Evolutionary conservation across 805 yeast species (phyloP).

Genomic region (Barnettozyma vustinii): DNA sequence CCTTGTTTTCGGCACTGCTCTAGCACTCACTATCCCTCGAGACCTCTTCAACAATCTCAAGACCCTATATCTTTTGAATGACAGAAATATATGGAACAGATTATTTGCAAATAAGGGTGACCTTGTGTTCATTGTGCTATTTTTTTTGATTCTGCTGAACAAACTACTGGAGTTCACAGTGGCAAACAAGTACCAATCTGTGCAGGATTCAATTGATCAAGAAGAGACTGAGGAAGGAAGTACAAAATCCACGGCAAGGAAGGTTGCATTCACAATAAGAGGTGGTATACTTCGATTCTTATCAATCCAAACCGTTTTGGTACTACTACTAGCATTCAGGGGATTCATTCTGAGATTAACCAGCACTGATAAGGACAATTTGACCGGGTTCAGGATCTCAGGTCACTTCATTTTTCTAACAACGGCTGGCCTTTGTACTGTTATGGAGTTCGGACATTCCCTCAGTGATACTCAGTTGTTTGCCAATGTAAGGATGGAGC

Average conservation of each 20-base stretch:
- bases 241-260: background rate
- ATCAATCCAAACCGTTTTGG: background rate
- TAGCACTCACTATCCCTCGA: conserved; percentile 5
- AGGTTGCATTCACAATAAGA: background rate
- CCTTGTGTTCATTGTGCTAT: conserved; percentile 9
- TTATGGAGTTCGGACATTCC: conserved; percentile 5
- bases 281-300: conserved; percentile 1
- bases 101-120: conserved; percentile 18
- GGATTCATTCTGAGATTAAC: background rate
- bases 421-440: conserved; percentile 4
- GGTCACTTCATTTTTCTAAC: conserved; percentile 9
- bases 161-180: conserved; percentile 2
- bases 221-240: background rate
- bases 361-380: conserved; percentile 1
- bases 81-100: conserved; percentile 12
- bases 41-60: conserved; percentile 8
- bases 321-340: conserved; percentile 1
- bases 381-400: conserved; percentile 8
- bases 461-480: conserved; percentile 2
- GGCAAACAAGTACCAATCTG: conserved; percentile 4
- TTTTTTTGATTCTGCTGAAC: conserved; percentile 4
- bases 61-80: conserved; percentile 9
- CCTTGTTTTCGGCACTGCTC: conserved; percentile 5
- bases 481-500: background rate
- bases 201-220: background rate